Base-by-base conservation (phyloP, 2,329 filamentous ascomycete genomes). In the Fusarium bactridioides region DNA sequence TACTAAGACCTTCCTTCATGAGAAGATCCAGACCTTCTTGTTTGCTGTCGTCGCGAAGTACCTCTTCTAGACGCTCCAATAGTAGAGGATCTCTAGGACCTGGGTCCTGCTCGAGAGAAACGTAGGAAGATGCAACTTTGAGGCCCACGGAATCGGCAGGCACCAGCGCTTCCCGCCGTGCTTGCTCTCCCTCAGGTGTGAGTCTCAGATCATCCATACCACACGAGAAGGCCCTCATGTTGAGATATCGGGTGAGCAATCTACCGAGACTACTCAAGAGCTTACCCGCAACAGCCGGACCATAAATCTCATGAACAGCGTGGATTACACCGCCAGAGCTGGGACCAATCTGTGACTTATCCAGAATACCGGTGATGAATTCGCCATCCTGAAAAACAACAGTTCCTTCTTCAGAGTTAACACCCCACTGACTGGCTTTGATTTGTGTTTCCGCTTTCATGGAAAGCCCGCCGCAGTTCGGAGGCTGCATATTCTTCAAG, bases 191-290 rank as follows among this genome's bases (percentile, higher is more conserved):
- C 70, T 93, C 85, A 3, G 88, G 85, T 1, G 95, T 98, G 57
- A 99, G 89, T 64, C 93, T 90, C 65, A 99, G 86, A 85, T 99
- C 97, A 78, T 99, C 95, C 82, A 99, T 97, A 80, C 97, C 97
- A 81, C 96, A 99, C 73, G 94, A 96, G 81, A 98, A 98, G 4
- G 95, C 96, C 57, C 95, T 89, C 91, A 98, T 97, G 79, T 96
- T 93, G 68, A 98, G 87, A 73, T 95, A 92, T 77, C 95, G 92
- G 0, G 96, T 99, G 71, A 99, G 84, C 31, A 99, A 86, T 63
- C 96, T 91, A 60, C 96, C 96, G 61, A 99, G 87, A 75, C 95
- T 92, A 85, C 94, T 97, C 60, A 99, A 89, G 15, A 97, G 85
- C 79, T 94, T 94, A 38, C 96, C 95, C 25, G 96, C 95, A 71